Percentiles rank a stretch among this genome's conserved stretches.
Evolutionary conservation across 306 rosid species (phyloP).

Genomic region (barrel medic (Medicago truncatula)): DNA sequence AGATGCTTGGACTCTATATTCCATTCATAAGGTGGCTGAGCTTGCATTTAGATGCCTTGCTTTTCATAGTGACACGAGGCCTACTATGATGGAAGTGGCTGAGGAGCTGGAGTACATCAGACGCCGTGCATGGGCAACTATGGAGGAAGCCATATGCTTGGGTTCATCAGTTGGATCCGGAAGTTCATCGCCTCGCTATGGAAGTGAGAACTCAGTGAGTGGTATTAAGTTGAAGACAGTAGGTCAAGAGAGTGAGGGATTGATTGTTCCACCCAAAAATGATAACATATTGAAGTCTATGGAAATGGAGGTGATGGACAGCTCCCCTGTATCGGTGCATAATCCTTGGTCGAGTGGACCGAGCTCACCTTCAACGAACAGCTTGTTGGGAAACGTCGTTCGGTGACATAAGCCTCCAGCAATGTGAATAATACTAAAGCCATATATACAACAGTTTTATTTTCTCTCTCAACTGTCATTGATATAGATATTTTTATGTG

Average conservation of each 20-base stretch:
- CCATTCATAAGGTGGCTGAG: conserved; percentile 87
- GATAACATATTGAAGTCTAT: conserved; percentile 47
- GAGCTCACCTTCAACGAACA: conserved; percentile 91
- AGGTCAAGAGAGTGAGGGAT: conserved; percentile 59
- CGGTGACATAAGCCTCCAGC: conserved; percentile 51
- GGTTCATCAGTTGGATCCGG: conserved; percentile 68
- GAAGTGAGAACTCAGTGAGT: conserved; percentile 63
- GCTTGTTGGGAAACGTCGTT: conserved; percentile 75
- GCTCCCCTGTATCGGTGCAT: conserved; percentile 89
- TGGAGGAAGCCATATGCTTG: conserved; percentile 67
- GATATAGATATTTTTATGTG: conserved; percentile 24
- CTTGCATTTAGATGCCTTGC: conserved; percentile 99
- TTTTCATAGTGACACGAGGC: conserved; percentile 91
- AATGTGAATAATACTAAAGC: conserved; percentile 46
- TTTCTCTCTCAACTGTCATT: conserved; percentile 3
- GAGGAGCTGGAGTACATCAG: conserved; percentile 82
- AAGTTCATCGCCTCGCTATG: conserved; percentile 61
- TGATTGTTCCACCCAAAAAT: conserved; percentile 51
- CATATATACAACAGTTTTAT: conserved; percentile 15
- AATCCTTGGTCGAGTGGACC: conserved; percentile 93
- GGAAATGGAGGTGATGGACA: conserved; percentile 56
- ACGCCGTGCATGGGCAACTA: conserved; percentile 80
- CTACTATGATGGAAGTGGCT: conserved; percentile 93
- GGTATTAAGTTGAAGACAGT: conserved; percentile 46
- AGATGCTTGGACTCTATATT: conserved; percentile 97